Evolutionary conservation across 306 rosid species (phyloP).

Genomic region (Trifolium subterraneum): DNA sequence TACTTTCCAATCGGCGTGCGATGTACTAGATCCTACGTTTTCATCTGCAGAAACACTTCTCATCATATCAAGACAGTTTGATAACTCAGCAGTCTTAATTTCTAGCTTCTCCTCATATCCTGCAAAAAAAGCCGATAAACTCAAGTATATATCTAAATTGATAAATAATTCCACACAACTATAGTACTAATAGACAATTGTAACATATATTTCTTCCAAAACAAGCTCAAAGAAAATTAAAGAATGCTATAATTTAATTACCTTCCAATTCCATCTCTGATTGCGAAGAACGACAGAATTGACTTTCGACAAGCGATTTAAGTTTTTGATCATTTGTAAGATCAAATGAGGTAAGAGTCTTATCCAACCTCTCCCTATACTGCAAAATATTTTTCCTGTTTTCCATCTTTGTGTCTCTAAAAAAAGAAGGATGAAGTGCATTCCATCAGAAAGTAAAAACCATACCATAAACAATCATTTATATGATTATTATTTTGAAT

Average conservation of each 20-base stretch:
- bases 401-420: slow-evolving; percentile 62
- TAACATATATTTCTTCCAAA: not conserved
- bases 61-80: slow-evolving; percentile 82
- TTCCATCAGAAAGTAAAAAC: slow-evolving; percentile 42
- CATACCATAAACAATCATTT: slow-evolving; percentile 6
- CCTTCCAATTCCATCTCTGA: slow-evolving; percentile 59
- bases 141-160: not conserved
- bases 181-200: not conserved
- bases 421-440: slow-evolving; percentile 31
- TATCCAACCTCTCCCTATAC: slow-evolving; percentile 88
- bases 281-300: slow-evolving; percentile 53
- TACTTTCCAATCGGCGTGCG: slow-evolving; percentile 89
- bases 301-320: slow-evolving; percentile 67
- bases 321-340: slow-evolving; percentile 59
- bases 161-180: slow-evolving; percentile 4
- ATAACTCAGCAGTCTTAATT: slow-evolving; percentile 68
- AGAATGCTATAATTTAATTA: slow-evolving; percentile 33
- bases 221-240: slow-evolving; percentile 25
- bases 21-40: slow-evolving; percentile 44
- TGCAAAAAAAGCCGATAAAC: slow-evolving; percentile 35
- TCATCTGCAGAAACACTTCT: slow-evolving; percentile 67
- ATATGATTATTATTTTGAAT: slow-evolving; percentile 27
- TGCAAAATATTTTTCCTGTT: slow-evolving; percentile 58
- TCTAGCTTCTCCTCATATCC: slow-evolving; percentile 59
- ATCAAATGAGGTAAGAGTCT: slow-evolving; percentile 71